Percentiles rank a stretch among this genome's conserved stretches.
Conservation (phyloP, 164 flowering plant genomes). For the Dillenia suffruticosa region DNA sequence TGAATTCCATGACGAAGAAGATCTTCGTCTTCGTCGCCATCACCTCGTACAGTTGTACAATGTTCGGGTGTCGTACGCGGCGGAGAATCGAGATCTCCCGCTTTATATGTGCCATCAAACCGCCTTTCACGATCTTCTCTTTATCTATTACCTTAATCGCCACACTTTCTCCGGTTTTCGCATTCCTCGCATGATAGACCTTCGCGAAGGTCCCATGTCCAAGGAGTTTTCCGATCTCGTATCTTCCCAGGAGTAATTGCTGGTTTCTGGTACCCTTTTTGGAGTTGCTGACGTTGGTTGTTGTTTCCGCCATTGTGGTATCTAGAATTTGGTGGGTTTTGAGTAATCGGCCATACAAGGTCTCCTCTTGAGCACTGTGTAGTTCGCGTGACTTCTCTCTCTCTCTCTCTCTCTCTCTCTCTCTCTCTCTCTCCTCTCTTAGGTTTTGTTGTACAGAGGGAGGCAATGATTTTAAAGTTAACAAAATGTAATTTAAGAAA, state of each 20-base stretch:
- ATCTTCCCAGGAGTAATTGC: conserved; percentile 38
- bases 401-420: too few species aligned
- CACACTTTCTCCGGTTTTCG: conserved; percentile 44
- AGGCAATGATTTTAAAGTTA: too few species aligned
- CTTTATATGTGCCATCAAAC: conserved; percentile 61
- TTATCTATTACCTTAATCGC: conserved; percentile 81
- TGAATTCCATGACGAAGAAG: conserved; percentile 79
- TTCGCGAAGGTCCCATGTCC: conserved; percentile 78
- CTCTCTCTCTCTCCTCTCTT: too few species aligned
- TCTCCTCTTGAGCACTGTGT: too few species aligned
- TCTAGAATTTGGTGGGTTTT: too few species aligned
- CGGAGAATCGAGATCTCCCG: conserved; percentile 77
- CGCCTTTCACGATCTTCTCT: conserved; percentile 67
- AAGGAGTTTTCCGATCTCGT: conserved; percentile 64
- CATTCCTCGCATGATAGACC: conserved; percentile 61
- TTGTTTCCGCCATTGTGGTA: too few species aligned
- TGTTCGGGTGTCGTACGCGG: conserved; percentile 74
- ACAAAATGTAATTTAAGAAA: too few species aligned
- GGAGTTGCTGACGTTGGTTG: too few species aligned
- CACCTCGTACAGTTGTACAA: conserved; percentile 71
- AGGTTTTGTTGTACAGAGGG: too few species aligned
- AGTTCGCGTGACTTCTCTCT: too few species aligned
- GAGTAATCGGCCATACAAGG: too few species aligned
- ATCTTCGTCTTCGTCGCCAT: conserved; percentile 85
- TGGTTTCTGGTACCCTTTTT: too few species aligned